Evolutionary conservation across 768 basidiomycete species (phyloP), one percentile per base, ranked within the genome.

Genomic region (Auriculariales sp.): DNA sequence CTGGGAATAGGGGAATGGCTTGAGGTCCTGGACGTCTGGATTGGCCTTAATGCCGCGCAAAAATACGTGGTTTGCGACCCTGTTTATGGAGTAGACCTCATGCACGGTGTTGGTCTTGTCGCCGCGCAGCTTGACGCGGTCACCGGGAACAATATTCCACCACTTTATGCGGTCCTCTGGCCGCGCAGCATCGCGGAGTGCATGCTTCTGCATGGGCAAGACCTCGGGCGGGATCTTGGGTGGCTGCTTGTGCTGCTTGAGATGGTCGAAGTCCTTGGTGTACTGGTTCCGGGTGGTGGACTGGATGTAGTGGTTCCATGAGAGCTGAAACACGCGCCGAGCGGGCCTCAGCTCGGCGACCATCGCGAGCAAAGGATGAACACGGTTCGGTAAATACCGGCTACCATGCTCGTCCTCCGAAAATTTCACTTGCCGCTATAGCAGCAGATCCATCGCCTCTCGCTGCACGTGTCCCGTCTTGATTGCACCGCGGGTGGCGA

Each of bases 101-200:
- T 78, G 77, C 29, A 88, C 57, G 14, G 66, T 71, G 34, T 71
- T 74, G 25, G 70, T 68, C 53, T 70, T 68, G 62, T 86, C 81
- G 24, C 83, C 82, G 5, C 76, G 72, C 49, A 88, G 54, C 46
- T 81, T 75, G 58, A 91, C 77, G 49, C 73, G 75, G 66, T 91
- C 88, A 5, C 88, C 88, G 4, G 89, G 85, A 29, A 87, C 81
- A 53, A 91, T 74, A 59, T 90, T 91, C 88, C 88, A 91, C 59
- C 76, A 77, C 61, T 86, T 83, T 48, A 91, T 83, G 44, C 88
- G 72, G 57, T 87, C 81, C 51, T 71, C 70, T 10, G 75, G 72
- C 11, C 73, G 70, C 39, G 75, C 78, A 33, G 74, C 73, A 60
- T 83, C 83, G 49, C n/a, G 67, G 39, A 9, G 49, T 52, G 3